phyloP scores from a whole-genome alignment of 192 early-diverging fungal species.

The Chytriomyces sp. region DNA sequence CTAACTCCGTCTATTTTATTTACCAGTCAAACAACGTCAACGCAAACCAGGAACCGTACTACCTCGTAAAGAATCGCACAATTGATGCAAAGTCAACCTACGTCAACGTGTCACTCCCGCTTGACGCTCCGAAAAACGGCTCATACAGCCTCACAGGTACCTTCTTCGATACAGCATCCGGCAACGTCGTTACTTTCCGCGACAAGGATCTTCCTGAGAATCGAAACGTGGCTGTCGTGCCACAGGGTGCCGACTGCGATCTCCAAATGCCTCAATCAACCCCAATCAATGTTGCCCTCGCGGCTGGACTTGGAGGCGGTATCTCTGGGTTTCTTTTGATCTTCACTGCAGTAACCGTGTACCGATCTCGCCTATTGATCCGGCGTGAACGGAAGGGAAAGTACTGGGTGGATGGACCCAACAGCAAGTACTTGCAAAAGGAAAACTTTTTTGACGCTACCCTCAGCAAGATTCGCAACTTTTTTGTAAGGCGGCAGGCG shows the following conservation, averaged over 20 bases:
- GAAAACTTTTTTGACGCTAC: slow-evolving; percentile 14
- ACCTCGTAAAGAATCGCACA: background rate
- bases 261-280: background rate
- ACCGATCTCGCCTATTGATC: background rate
- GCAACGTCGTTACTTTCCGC: background rate
- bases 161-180: background rate
- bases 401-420: slow-evolving; percentile 30
- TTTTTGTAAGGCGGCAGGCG: background rate
- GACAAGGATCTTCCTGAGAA: background rate
- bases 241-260: background rate
- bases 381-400: slow-evolving; percentile 21
- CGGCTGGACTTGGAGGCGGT: slow-evolving; percentile 5
- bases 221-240: background rate
- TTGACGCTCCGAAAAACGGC: background rate
- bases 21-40: background rate
- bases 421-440: slow-evolving; percentile 12
- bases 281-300: slow-evolving; percentile 23
- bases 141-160: background rate
- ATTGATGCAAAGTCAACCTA: background rate
- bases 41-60: background rate
- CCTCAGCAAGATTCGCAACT: background rate
- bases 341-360: slow-evolving; percentile 8
- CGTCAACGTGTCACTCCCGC: slow-evolving; percentile 1
- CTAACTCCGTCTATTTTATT: background rate
- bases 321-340: background rate